phyloP scores from a whole-genome alignment of 352 stramenopile genomes.

The Peronosclerospora sorghi region DNA sequence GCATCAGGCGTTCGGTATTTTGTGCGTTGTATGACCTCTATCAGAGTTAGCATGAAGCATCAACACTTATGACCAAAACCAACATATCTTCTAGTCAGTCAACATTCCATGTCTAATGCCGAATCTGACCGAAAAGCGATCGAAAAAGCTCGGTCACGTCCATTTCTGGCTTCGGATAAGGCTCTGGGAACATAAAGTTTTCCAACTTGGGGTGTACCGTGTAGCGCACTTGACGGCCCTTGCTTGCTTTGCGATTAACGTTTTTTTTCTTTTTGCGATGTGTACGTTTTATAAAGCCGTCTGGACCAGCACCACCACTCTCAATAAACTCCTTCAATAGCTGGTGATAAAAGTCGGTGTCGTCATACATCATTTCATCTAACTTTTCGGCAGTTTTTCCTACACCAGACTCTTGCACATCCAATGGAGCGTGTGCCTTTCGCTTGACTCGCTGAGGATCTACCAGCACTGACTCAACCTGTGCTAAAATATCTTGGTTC shows the following conservation, averaged over 20 bases:
- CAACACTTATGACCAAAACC: conserved; percentile 8
- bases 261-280: conserved; percentile 80
- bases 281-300: conserved; percentile 38
- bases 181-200: conserved; percentile 86
- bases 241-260: conserved; percentile 84
- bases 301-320: conserved; percentile 41
- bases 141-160: conserved; percentile 79
- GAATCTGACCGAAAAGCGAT: conserved; percentile 68
- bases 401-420: conserved; percentile 23
- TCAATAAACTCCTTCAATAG: conserved; percentile 85
- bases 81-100: conserved; percentile 11
- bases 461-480: conserved; percentile 77
- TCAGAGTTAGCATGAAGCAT: background rate
- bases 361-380: conserved; percentile 81
- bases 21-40: too few species aligned
- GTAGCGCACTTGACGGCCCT: conserved; percentile 74
- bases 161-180: conserved; percentile 63
- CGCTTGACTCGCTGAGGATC: conserved; percentile 74
- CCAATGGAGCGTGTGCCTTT: conserved; percentile 62
- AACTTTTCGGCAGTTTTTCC: conserved; percentile 34
- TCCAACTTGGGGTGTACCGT: conserved; percentile 81
- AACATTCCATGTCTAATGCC: conserved; percentile 18
- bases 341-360: conserved; percentile 84
- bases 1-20: too few species aligned
- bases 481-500: conserved; percentile 77